A percentile compares a stretch with the other conserved stretches of the same genome.
Conservation (phyloP, 2,329 filamentous ascomycete genomes). For the Fusarium sp. region DNA sequence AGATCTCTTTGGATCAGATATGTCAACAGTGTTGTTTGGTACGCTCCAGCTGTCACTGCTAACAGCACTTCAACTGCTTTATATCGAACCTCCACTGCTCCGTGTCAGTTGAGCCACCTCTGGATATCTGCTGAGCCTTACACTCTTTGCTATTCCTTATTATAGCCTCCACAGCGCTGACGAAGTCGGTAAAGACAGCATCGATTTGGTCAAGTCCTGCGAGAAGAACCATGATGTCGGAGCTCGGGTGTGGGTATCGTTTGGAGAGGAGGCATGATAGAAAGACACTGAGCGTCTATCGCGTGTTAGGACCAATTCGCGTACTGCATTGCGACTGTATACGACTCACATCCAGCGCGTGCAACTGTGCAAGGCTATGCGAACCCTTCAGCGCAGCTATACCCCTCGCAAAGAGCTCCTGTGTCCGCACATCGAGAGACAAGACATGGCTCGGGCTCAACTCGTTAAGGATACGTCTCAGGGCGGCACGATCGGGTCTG, state of each 20-base stretch:
- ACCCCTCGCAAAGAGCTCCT: slow-evolving; percentile 81
- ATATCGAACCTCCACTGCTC: slow-evolving; percentile 76
- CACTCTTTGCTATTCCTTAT: slow-evolving; percentile 80
- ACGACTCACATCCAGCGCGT: slow-evolving; percentile 84
- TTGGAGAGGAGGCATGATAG: slow-evolving; percentile 85
- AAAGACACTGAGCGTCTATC: slow-evolving; percentile 88
- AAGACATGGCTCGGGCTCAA: slow-evolving; percentile 81
- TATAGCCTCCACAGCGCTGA: slow-evolving; percentile 81
- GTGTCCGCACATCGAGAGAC: slow-evolving; percentile 79
- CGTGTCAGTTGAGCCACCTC: slow-evolving; percentile 41
- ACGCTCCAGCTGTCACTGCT: slow-evolving; percentile 90
- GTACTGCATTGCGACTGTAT: slow-evolving; percentile 51
- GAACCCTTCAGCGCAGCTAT: slow-evolving; percentile 74
- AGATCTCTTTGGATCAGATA: slow-evolving; percentile 96
- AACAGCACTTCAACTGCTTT: slow-evolving; percentile 86
- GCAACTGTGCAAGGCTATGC: slow-evolving; percentile 72
- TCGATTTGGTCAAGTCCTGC: slow-evolving; percentile 92
- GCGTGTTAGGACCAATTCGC: slow-evolving; percentile 16
- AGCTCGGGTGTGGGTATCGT: slow-evolving; percentile 93
- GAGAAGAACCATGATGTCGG: slow-evolving; percentile 90
- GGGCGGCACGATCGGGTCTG: slow-evolving; percentile 76
- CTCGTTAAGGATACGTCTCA: slow-evolving; percentile 76
- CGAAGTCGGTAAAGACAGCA: slow-evolving; percentile 87
- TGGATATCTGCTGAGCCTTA: slow-evolving; percentile 56
- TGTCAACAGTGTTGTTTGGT: slow-evolving; percentile 91